Conservation (phyloP, 805 yeast species). For the Vanderwaltozyma verrucispora region DNA sequence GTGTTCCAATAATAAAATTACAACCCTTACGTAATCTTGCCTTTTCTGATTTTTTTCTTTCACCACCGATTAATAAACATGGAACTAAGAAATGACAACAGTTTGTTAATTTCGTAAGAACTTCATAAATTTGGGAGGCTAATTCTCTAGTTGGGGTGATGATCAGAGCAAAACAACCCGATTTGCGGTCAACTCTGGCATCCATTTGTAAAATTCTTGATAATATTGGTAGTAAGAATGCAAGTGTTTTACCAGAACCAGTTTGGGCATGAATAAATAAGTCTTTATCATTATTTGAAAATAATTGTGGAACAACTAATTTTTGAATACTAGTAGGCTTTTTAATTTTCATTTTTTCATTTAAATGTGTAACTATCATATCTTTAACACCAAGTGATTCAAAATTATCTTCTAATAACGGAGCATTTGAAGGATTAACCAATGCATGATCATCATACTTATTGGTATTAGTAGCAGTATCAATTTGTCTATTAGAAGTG, state of each 20-base stretch:
- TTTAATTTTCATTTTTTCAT: conserved; percentile 41
- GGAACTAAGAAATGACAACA: conserved; percentile 88
- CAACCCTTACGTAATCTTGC: conserved; percentile 94
- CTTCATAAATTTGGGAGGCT: conserved; percentile 81
- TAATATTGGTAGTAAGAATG: conserved; percentile 77
- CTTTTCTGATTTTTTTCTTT: conserved; percentile 92
- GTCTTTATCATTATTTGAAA: conserved; percentile 41
- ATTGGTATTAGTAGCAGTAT: conserved; percentile 27
- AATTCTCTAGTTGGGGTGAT: conserved; percentile 92
- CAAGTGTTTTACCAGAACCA: conserved; percentile 94
- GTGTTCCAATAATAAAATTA: conserved; percentile 92
- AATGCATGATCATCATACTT: conserved; percentile 29
- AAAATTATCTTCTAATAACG: conserved; percentile 55
- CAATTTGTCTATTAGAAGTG: conserved; percentile 52
- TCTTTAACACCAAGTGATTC: conserved; percentile 58
- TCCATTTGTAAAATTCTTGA: conserved; percentile 54
- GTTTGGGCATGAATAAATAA: conserved; percentile 93
- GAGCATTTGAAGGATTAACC: conserved; percentile 72
- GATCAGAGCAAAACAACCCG: conserved; percentile 84
- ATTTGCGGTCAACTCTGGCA: conserved; percentile 39
- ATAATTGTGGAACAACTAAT: conserved; percentile 57
- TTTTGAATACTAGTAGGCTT: conserved; percentile 86
- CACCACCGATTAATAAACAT: conserved; percentile 96
- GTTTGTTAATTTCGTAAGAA: conserved; percentile 58
- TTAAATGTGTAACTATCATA: conserved; percentile 42